Percentiles rank a stretch among this genome's conserved stretches.
Evolutionary conservation across 148 eudicot species (phyloP).

Genomic region (Cornus florida): DNA sequence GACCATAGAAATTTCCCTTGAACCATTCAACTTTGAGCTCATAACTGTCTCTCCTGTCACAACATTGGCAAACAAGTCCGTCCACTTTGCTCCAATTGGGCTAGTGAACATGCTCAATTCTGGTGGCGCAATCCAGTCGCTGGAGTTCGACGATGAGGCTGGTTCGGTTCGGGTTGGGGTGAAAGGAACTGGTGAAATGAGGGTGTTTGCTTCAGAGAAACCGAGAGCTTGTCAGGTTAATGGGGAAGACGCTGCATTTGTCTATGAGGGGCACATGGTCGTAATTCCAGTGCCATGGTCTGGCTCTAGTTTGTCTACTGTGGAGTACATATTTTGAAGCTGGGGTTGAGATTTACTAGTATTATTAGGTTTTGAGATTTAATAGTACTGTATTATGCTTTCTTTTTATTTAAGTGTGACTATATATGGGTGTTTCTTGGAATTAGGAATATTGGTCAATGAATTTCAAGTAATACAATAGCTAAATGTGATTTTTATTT

Average conservation of each 20-base stretch:
- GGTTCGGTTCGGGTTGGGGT: constrained; percentile 45
- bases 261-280: constrained; percentile 42
- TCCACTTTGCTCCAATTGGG: constrained; percentile 78
- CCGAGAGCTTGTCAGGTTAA: constrained; percentile 50
- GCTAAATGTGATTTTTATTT: too few relatives aligned
- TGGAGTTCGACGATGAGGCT: constrained; percentile 36
- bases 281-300: constrained; percentile 50
- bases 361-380: background rate
- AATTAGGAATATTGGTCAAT: too few relatives aligned
- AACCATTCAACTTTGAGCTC: constrained; percentile 80
- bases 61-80: constrained; percentile 18
- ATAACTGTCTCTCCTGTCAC: constrained; percentile 64
- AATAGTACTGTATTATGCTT: background rate
- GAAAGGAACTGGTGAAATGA: constrained; percentile 65
- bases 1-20: constrained; percentile 48
- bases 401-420: too few relatives aligned
- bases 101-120: constrained; percentile 65
- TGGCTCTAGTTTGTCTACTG: constrained; percentile 29
- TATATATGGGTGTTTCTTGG: too few relatives aligned
- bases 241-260: constrained; percentile 41
- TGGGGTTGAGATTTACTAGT: background rate
- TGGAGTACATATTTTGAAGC: constrained; percentile 48
- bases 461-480: too few relatives aligned
- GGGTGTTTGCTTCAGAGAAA: constrained; percentile 47
- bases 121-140: constrained; percentile 57